Evolutionary conservation across 176 grass and related monocot species (phyloP).

Genomic region (Stipa capillata): DNA sequence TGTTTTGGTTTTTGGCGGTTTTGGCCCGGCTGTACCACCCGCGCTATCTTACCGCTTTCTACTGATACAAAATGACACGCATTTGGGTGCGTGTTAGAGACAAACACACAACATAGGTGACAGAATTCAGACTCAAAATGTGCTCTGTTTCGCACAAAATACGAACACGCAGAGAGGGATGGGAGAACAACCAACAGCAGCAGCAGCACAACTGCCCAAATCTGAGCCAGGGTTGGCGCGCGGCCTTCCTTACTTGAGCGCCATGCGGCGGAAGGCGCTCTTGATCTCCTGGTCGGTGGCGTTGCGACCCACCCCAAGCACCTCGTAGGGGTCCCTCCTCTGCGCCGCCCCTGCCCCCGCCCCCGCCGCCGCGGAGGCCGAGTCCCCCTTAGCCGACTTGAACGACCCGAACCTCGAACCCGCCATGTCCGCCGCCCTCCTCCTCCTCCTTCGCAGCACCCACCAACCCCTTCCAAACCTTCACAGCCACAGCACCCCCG

Average conservation of each 20-base stretch:
- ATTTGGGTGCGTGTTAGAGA: too few relatives aligned
- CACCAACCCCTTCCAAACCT: background rate
- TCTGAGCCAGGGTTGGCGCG: background rate
- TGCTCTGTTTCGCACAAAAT: background rate
- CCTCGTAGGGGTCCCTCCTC: conserved; percentile 89
- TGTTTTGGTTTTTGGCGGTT: too few relatives aligned
- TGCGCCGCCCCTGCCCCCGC: conserved; percentile 28
- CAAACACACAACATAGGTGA: background rate
- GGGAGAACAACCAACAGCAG: background rate
- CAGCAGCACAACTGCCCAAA: background rate
- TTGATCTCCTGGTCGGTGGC: conserved; percentile 98
- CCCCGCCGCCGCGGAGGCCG: conserved; percentile 26
- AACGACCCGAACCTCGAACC: conserved; percentile 62
- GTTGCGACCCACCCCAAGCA: conserved; percentile 67
- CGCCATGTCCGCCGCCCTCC: conserved; percentile 36
- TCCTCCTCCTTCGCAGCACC: background rate
- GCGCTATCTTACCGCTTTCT: too few relatives aligned
- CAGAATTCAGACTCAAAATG: background rate
- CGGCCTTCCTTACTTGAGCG: conserved; percentile 72
- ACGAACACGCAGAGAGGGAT: background rate
- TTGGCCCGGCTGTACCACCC: too few relatives aligned
- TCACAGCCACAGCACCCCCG: background rate
- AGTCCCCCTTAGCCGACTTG: conserved; percentile 72
- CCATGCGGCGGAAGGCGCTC: conserved; percentile 90
- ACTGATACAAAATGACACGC: too few relatives aligned